Base-by-base conservation (phyloP, 805 yeast genomes). In the Spathaspora hagerdaliae region DNA sequence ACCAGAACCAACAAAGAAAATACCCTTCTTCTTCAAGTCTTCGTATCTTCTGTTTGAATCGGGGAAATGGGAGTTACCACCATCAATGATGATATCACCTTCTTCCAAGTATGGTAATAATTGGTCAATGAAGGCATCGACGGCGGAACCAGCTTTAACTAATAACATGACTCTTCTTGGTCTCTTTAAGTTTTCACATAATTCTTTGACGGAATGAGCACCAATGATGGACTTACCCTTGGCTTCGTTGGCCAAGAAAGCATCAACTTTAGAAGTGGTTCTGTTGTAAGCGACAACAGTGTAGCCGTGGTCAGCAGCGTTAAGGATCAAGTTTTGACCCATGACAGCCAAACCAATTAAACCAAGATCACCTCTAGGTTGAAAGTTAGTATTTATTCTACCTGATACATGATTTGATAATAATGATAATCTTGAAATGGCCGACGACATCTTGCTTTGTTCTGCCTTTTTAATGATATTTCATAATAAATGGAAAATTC, bases 61-160 rank as follows among this genome's bases (percentile, higher is more conserved):
- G 71, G 97, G 97, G 94, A 85, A 92, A 75, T 92, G 97, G 39
- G 98, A 94, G 89, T 92, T 92, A 79, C 99, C 99, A 78, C 99
- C 99, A 65, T 92, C 99, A 63, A 92, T 94, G 82, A 92, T 88
- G 79, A 92, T 94, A 73, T 92, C 99, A 57, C 96, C 98, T 73
- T 87, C 77, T 71, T 92, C 99, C 73, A 94, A 79, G 78, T 81
- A 79, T 64, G 97, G 97, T 59, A 87, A 70, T 65, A 94, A 77
- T 74, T 87, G 92, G 56, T 81, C 78, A 67, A 92, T 94, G 74
- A 92, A 87, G 58, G 78, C 79, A 67, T 92, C 99, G 61, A 92
- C 98, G 51, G 99, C 94, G 48, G 73, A 69, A 74, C 99, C 99
- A 54, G 99, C 98, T 80, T 92, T 92, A 65, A 92, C 98, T 65